Base-by-base conservation (phyloP, 768 basidiomycete genomes). In the Pulveroboletus sp. region DNA sequence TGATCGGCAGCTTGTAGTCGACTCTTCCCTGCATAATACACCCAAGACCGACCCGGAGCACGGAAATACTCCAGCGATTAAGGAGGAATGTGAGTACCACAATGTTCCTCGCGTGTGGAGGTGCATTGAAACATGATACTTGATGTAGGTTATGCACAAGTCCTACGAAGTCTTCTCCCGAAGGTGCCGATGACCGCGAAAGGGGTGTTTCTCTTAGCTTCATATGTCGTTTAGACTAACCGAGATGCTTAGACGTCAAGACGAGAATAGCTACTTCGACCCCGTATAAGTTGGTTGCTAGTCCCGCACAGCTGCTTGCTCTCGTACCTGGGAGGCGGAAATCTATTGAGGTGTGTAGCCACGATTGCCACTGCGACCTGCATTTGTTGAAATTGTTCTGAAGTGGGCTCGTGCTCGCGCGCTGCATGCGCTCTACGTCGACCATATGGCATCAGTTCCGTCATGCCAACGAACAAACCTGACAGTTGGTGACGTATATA, bases 281-380 rank as follows among this genome's bases (percentile, higher is more conserved):
- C 15, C 66, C 75, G 2, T 79, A 78, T 51, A 71, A 64, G 38
- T 59, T 76, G 33, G 69, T 68, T 5, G 46, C 70, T 11, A 65
- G 59, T 7, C 67, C 69, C 2, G 56, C 61, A 8, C 71, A 73
- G 4, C 59, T 76, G 6, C 59, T 65, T 6, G 56, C 57, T 13
- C 60, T 78, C 18, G 59, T 71, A 5, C 65, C 66, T 40, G 76
- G 76, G 30, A 72, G 74, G 37, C 69, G 74, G 38, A 78, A 78
- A 56, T 75, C 76, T 1, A 68, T 79, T 4, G 77, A 78, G 67
- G 76, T 76, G 28, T 33, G 73, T 57, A 36, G 2, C 27, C 28
- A n/a, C 24, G 33, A n/a, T 39, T 47, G 9, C 21, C 30, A 10
- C 39, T 17, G 32, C 37, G 11, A 38, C 14, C 15, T 9, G 26